These are phyloP conservation scores for Vigna radiata DNA, from an alignment of 306 rosid genomes.

Conservation along the genomic window DNA sequence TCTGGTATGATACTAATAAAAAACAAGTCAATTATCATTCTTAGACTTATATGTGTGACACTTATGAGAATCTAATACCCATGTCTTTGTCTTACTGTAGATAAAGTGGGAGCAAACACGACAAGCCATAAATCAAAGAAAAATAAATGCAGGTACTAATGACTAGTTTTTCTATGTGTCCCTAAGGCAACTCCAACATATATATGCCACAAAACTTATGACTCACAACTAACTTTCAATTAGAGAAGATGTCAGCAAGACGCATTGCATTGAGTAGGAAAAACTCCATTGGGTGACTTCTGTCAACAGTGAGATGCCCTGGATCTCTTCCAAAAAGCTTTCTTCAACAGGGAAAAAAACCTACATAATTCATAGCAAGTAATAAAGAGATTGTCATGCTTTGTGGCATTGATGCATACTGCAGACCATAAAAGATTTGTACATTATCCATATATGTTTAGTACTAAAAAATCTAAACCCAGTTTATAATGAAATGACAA, in stretches of 20 bases:
- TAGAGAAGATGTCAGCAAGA: constrained; percentile 89
- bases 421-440: constrained; percentile 34
- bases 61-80: too few species aligned
- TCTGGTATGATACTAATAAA: too few species aligned
- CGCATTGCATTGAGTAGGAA: constrained; percentile 98
- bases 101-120: too few species aligned
- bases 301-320: constrained; percentile 50
- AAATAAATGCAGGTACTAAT: constrained; percentile 30
- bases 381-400: constrained; percentile 11
- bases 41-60: too few species aligned
- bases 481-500: constrained; percentile 14
- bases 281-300: constrained; percentile 74
- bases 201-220: constrained; percentile 10
- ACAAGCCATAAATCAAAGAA: constrained; percentile 42
- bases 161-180: not conserved
- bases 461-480: constrained; percentile 30
- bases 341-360: constrained; percentile 77
- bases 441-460: constrained; percentile 20
- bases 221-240: constrained; percentile 1
- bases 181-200: too few species aligned
- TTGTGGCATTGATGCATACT: constrained; percentile 29
- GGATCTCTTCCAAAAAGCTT: constrained; percentile 68
- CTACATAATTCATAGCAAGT: constrained; percentile 54
- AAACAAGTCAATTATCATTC: too few species aligned
- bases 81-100: too few species aligned